Conservation (phyloP, 768 basidiomycete species). For the Hygrocybe coccinea region DNA sequence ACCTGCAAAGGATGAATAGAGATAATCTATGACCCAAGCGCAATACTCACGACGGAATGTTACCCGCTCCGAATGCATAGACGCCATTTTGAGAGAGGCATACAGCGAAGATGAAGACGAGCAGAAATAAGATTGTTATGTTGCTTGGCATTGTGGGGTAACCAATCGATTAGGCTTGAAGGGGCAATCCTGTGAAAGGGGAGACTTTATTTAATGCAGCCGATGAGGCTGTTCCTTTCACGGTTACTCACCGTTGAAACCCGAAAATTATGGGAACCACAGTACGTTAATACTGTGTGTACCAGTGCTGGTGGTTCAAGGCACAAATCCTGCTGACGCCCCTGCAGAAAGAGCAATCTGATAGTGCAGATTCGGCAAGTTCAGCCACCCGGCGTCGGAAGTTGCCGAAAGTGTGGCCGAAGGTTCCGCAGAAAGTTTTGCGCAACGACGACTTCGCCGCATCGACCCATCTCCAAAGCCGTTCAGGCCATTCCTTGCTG, state of each 20-base stretch:
- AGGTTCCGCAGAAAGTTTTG: not conserved
- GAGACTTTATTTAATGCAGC: too few relatives aligned
- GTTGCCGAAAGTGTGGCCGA: not conserved
- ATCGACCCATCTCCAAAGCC: conserved; percentile 24
- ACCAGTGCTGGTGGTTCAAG: too few relatives aligned
- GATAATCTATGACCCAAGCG: conserved; percentile 7
- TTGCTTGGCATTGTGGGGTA: conserved; percentile 29
- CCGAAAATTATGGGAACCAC: not conserved
- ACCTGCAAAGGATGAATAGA: conserved; percentile 38
- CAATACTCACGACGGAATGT: conserved; percentile 65
- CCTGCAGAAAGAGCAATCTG: not conserved
- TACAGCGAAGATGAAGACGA: conserved; percentile 49
- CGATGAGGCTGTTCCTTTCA: too few relatives aligned
- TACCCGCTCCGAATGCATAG: conserved; percentile 77
- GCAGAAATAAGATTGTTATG: conserved; percentile 39
- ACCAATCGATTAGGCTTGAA: not conserved
- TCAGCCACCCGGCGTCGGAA: conserved; percentile 1
- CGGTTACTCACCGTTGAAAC: not conserved
- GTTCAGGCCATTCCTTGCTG: conserved; percentile 26
- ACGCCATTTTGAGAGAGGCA: conserved; percentile 56
- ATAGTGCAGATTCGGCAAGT: not conserved
- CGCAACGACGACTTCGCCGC: conserved; percentile 2
- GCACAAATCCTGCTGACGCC: too few relatives aligned
- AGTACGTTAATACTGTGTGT: not conserved
- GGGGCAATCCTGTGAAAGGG: not conserved